These are phyloP conservation scores for Verticillium tricorpus DNA, from an alignment of 2,329 filamentous ascomycete species.

Conservation along the genomic window DNA sequence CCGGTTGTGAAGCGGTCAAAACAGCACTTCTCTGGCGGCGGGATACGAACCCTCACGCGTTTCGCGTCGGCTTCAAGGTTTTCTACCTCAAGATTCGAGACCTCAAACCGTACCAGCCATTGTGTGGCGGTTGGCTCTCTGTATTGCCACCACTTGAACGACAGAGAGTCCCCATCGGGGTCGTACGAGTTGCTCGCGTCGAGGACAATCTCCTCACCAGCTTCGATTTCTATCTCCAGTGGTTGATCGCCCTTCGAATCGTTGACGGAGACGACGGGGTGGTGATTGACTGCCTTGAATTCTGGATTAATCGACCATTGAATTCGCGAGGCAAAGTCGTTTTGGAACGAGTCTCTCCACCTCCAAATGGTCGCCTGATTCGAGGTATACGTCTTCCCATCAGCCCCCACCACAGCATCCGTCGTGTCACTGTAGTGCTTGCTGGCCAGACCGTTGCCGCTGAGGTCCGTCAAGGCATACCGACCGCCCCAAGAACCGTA, in stretches of 20 bases:
- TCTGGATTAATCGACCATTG: slow-evolving; percentile 25
- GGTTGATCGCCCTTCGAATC: slow-evolving; percentile 30
- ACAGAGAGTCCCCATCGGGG: slow-evolving; percentile 35
- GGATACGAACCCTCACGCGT: slow-evolving; percentile 30
- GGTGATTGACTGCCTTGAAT: slow-evolving; percentile 34
- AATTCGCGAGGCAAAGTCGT: slow-evolving; percentile 36
- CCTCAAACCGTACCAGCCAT: slow-evolving; percentile 30
- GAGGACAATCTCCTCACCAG: slow-evolving; percentile 31
- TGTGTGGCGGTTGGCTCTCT: slow-evolving; percentile 29
- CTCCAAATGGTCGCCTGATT: slow-evolving; percentile 33
- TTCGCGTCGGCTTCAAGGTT: slow-evolving; percentile 12
- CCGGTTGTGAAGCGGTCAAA: slow-evolving; percentile 16
- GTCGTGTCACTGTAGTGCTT: slow-evolving; percentile 19
- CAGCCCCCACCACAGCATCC: slow-evolving; percentile 20
- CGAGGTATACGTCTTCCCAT: slow-evolving; percentile 19
- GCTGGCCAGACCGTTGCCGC: neutral
- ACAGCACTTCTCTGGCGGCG: slow-evolving; percentile 33
- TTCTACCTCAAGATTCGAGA: slow-evolving; percentile 23
- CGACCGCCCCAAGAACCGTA: slow-evolving; percentile 47
- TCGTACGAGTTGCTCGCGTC: slow-evolving; percentile 42
- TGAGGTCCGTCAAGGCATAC: slow-evolving; percentile 20
- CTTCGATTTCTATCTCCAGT: slow-evolving; percentile 27
- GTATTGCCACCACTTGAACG: slow-evolving; percentile 47
- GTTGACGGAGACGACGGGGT: slow-evolving; percentile 38
- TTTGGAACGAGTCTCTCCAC: slow-evolving; percentile 33